phyloP scores from a whole-genome alignment of 78 protist species.

The Emiliania huxleyi region DNA sequence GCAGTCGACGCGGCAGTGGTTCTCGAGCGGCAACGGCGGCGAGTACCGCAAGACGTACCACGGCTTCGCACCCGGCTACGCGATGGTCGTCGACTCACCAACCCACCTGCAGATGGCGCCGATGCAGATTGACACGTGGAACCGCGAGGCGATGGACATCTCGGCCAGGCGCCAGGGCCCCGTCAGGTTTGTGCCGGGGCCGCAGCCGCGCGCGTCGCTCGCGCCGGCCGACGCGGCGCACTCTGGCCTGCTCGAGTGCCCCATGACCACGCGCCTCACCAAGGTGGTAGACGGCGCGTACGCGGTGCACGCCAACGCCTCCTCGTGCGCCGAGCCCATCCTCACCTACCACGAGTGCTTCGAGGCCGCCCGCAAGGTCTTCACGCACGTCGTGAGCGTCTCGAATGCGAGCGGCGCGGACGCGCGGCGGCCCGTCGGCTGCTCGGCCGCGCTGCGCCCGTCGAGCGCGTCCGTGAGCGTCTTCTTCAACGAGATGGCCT shows the following conservation, averaged over 20 bases:
- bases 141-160: not conserved
- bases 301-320: too few relatives aligned
- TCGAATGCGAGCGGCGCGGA: too few relatives aligned
- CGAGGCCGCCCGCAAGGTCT: too few relatives aligned
- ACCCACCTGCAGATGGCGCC: not conserved
- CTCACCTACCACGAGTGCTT: too few relatives aligned
- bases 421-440: too few relatives aligned
- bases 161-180: too few relatives aligned
- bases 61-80: not conserved
- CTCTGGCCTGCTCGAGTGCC: not conserved
- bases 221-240: not conserved
- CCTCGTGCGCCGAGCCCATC: too few relatives aligned
- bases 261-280: not conserved
- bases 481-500: too few relatives aligned
- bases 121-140: constrained; percentile 11
- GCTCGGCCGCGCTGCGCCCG: too few relatives aligned
- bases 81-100: not conserved
- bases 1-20: not conserved
- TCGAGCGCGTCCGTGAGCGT: too few relatives aligned
- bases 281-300: not conserved
- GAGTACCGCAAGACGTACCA: not conserved
- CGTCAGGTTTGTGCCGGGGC: not conserved
- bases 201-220: not conserved
- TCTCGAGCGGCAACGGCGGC: not conserved
- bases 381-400: too few relatives aligned